Evolutionary conservation across 176 grass and related monocot genomes (phyloP), one percentile per base, ranked within the genome.

Genomic region (Themeda triandra): DNA sequence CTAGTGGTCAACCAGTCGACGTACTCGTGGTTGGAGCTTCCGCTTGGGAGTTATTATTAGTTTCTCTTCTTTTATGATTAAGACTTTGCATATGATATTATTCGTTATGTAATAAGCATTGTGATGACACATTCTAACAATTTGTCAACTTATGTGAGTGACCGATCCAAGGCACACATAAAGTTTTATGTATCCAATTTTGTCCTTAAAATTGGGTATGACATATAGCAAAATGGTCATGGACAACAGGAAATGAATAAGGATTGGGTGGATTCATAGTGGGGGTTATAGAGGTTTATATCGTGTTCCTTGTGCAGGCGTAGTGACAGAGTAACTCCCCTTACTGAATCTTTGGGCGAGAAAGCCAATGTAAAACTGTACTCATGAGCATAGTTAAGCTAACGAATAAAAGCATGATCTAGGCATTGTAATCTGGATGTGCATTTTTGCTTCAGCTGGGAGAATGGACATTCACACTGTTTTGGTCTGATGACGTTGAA

Each of bases 281-380:
- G 64, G 70, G 70, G 83, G 29, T 67, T 89, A 86, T 79, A 89
- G 90, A 86, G 87, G 67, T 81, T 71, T 79, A 75, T 86, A 79
- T 21, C 6, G 58, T 80, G 63, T 90, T 78, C 23, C 18, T 80
- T 87, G 75, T 87, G 80, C 68, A 80, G 89, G 84, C 80, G 37
- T 37, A 53, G 31, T 4, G 59, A 25, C 1, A 75, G 30, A 80
- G 37, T 75, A 44, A 69, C 33, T n/a, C n/a, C 80, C 89, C 69
- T 75, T 21, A 39, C 29, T 75, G 89, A 87, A 76, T 87, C 75
- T 87, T 80, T n/a, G 25, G 75, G 49, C 68, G 23, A 45, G 6
- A 63, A 75, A 14, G 40, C 62, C 4, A 4, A 33, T 40, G 75
- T 90, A 87, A 79, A 68, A 74, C 30, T 60, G 59, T 90, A 63